Percentiles rank a stretch among this genome's conserved stretches.
phyloP scores from a whole-genome alignment of 2,329 filamentous ascomycete species.

The Gaeumannomyces sp. region DNA sequence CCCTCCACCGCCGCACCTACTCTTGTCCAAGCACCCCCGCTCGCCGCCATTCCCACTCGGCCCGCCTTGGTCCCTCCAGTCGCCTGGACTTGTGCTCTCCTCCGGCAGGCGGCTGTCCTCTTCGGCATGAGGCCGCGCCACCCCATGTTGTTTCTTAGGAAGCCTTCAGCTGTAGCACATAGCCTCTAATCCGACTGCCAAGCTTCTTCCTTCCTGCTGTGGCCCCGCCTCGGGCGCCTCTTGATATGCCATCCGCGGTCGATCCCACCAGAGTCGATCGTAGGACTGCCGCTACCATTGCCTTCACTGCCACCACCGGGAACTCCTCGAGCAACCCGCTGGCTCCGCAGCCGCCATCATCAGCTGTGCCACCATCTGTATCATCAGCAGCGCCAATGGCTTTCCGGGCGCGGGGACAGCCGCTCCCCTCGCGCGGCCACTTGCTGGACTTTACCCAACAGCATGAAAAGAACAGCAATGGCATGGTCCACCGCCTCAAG shows the following conservation, averaged over 20 bases:
- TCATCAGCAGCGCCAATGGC: background rate
- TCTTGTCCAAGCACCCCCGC: too few relatives aligned
- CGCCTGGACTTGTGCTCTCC: too few relatives aligned
- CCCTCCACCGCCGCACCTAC: background rate
- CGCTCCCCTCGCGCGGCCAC: background rate
- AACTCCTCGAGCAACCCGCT: background rate
- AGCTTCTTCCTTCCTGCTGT: too few relatives aligned
- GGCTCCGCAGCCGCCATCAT: background rate
- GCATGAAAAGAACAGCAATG: conserved; percentile 3
- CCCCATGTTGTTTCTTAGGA: too few relatives aligned
- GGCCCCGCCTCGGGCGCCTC: too few relatives aligned
- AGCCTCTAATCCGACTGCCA: too few relatives aligned
- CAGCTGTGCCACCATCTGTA: background rate
- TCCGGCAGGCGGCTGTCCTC: too few relatives aligned
- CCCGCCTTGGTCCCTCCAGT: too few relatives aligned
- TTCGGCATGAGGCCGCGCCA: too few relatives aligned
- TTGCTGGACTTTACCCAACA: background rate
- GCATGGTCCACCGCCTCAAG: conserved; percentile 2
- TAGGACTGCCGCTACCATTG: background rate
- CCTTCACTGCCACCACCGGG: background rate
- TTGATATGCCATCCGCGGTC: background rate
- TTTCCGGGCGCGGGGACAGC: conserved; percentile 1
- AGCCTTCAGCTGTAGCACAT: too few relatives aligned
- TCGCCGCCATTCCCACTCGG: too few relatives aligned
- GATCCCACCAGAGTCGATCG: background rate